phyloP scores from a whole-genome alignment of 805 yeast species.

The Saturnispora serradocipensis region DNA sequence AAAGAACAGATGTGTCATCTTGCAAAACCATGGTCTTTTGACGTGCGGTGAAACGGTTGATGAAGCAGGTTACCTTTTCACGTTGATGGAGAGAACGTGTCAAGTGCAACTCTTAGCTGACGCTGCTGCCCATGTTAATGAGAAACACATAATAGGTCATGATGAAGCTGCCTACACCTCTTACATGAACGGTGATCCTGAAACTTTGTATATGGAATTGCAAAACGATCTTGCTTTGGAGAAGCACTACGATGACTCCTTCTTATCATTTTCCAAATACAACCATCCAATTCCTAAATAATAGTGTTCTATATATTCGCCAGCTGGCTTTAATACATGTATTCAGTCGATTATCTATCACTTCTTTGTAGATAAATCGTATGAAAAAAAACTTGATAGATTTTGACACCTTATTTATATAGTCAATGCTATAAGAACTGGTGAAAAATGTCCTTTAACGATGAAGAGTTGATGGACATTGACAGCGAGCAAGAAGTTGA shows the following conservation, averaged over 20 bases:
- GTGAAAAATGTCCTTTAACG: background rate
- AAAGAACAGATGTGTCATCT: conserved; percentile 43
- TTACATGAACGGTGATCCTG: conserved; percentile 53
- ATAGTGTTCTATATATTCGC: background rate
- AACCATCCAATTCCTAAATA: conserved; percentile 2
- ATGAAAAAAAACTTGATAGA: background rate
- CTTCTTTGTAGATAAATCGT: background rate
- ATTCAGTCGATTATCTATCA: background rate
- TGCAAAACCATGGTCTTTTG: conserved; percentile 66
- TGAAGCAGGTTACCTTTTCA: conserved; percentile 62
- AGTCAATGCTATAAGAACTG: background rate
- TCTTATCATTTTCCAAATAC: conserved; percentile 20
- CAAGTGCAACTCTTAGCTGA: conserved; percentile 59
- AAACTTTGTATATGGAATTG: conserved; percentile 60
- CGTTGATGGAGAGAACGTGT: conserved; percentile 55
- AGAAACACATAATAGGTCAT: conserved; percentile 39
- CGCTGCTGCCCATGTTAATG: conserved; percentile 33
- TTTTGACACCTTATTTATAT: background rate
- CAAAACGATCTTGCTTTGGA: conserved; percentile 59
- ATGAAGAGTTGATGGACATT: conserved; percentile 9
- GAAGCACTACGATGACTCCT: conserved; percentile 23
- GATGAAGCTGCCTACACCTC: conserved; percentile 62
- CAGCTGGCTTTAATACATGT: background rate
- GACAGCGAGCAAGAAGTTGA: conserved; percentile 1
- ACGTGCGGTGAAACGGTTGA: conserved; percentile 65